phyloP scores from a whole-genome alignment of 1,139 yeast species.

The Geotrichum aggregatum region DNA sequence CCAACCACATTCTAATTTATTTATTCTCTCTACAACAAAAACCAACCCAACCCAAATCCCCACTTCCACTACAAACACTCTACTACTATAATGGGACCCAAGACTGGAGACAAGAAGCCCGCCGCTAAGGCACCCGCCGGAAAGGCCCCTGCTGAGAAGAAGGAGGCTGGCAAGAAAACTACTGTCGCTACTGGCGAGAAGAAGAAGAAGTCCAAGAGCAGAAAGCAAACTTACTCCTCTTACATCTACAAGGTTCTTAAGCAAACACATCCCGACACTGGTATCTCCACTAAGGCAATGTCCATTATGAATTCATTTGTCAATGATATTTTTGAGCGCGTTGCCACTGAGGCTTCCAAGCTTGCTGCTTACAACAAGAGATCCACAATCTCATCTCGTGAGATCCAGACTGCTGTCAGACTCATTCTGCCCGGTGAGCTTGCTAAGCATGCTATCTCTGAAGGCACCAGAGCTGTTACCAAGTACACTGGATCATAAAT shows the following conservation, averaged over 20 bases:
- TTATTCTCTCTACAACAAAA: constrained; percentile 5
- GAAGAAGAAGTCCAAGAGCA: constrained; percentile 93
- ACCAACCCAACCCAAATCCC: neutral
- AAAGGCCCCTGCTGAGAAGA: constrained; percentile 89
- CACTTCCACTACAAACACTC: neutral
- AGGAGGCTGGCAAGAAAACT: constrained; percentile 94
- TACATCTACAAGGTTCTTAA: constrained; percentile 97
- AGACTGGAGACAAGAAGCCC: constrained; percentile 79
- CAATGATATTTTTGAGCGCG: constrained; percentile 59
- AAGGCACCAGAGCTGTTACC: constrained; percentile 99
- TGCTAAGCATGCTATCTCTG: constrained; percentile 98
- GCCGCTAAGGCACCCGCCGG: constrained; percentile 72
- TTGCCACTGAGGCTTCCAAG: constrained; percentile 97
- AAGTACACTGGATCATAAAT: constrained; percentile 75
- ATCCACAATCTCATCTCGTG: constrained; percentile 98
- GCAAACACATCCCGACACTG: constrained; percentile 99
- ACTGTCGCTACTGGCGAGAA: constrained; percentile 59
- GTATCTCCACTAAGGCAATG: constrained; percentile 99
- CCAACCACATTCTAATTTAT: constrained; percentile 24
- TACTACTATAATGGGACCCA: constrained; percentile 70
- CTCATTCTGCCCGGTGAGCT: constrained; percentile 98
- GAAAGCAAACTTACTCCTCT: constrained; percentile 98
- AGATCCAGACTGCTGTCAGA: constrained; percentile 98
- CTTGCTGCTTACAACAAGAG: constrained; percentile 99
- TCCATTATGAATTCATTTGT: constrained; percentile 98